Percentiles rank a stretch among this genome's conserved stretches.
Evolutionary conservation across 176 grass and related monocot genomes (phyloP).

Genomic region (Aechmea fasciata): DNA sequence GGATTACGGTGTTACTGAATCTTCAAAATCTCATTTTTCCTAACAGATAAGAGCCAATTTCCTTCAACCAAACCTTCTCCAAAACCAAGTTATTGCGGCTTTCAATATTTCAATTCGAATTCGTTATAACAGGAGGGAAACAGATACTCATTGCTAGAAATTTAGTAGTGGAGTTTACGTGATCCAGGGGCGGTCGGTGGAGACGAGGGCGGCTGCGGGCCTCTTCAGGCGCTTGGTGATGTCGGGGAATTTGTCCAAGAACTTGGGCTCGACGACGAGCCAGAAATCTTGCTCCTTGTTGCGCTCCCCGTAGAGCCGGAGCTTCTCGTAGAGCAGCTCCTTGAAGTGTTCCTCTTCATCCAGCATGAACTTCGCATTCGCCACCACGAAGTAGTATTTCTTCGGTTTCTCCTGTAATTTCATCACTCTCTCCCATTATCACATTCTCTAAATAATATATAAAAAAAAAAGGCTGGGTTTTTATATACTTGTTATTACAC

Average conservation of each 20-base stretch:
- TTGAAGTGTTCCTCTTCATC: conserved; percentile 98
- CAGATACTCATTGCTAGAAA: neutral
- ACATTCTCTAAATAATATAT: neutral
- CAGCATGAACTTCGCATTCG: conserved; percentile 96
- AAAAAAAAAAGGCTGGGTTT: neutral
- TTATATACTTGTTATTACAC: too few relatives aligned
- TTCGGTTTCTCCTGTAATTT: conserved; percentile 42
- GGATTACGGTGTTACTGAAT: too few relatives aligned
- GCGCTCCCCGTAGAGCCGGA: conserved; percentile 57
- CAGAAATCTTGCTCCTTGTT: conserved; percentile 76
- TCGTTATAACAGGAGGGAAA: conserved; percentile 8
- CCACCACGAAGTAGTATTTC: conserved; percentile 79
- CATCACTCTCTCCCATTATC: neutral
- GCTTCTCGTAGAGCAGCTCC: conserved; percentile 67
- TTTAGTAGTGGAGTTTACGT: conserved; percentile 37
- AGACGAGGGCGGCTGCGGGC: conserved; percentile 74
- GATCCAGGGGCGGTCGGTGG: conserved; percentile 80
- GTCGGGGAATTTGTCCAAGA: conserved; percentile 67
- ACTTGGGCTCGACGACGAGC: conserved; percentile 88
- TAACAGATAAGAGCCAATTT: neutral
- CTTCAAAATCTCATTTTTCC: too few relatives aligned
- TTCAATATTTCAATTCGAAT: neutral
- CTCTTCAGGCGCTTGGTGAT: conserved; percentile 72
- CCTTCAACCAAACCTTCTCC: neutral
- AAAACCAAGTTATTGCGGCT: neutral